Base-by-base conservation (phyloP, 1,139 yeast species). In the Debaryomycetaceae sp. region DNA sequence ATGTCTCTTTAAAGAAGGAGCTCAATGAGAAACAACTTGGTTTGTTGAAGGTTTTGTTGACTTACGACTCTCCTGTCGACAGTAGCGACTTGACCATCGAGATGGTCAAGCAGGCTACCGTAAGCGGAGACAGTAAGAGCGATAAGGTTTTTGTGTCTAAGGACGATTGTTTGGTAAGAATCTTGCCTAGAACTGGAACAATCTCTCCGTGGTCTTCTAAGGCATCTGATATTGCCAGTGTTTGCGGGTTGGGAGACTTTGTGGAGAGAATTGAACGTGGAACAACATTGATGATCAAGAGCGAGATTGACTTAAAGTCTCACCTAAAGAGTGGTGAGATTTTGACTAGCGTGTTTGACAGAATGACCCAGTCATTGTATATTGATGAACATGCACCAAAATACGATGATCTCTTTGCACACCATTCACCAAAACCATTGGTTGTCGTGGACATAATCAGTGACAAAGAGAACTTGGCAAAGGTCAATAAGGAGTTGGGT, bases 201-300 rank as follows among this genome's bases (percentile, higher is more conserved):
- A 90, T 93, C 53, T 91, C 98, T 24, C 99, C 99, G 33, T 95
- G 99, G 99, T 89, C 97, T 14, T 91, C 99, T 14, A 95, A 95
- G 70, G 99, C 99, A 34, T 91, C 99, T 39, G 93, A 93, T 66
- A 95, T 95, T 55, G 80, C 95, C 42, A 81, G 82, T 47, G 95
- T 87, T 43, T 89, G 97, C 70, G 97, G 97, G 6, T 76, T 93
- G 48, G 77, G 76, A 37, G 75, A 75, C 13, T 78, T 76, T 48
- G 76, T 93, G 39, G 87, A 82, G 58, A 80, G 99, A 56, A 83
- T 95, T 46, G 99, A 95, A 72, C 81, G 99, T 59, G 99, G 99
- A 47, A 58, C 85, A 52, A 83, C 95, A 6, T 70, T 93, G 42
- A 66, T 88, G 55, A 73, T 93, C 56, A 78, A 83, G 52, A 85